Percentiles rank a stretch among this genome's conserved stretches.
These are phyloP conservation scores for Yarrowia deformans DNA, from an alignment of 805 yeast genomes.

Conservation along the genomic window DNA sequence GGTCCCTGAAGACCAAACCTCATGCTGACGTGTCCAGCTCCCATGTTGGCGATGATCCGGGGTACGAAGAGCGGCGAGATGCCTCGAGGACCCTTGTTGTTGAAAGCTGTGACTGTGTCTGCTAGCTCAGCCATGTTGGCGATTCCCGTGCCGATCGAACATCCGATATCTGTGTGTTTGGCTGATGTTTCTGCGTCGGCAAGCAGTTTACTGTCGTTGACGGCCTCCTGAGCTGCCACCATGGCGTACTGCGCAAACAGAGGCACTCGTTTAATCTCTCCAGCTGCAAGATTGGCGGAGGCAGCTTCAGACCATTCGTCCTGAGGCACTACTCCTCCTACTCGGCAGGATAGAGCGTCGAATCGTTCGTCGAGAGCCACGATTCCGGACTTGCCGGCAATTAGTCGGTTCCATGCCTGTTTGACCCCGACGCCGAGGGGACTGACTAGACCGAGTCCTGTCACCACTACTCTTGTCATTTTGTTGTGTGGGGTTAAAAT, in stretches of 20 bases:
- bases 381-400: constrained; percentile 51
- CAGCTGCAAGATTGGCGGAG: constrained; percentile 57
- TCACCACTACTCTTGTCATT: constrained; percentile 74
- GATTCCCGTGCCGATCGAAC: constrained; percentile 91
- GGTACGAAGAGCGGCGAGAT: constrained; percentile 91
- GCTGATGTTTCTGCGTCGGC: constrained; percentile 43
- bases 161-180: constrained; percentile 54
- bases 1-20: constrained; percentile 81
- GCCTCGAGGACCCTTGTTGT: constrained; percentile 63
- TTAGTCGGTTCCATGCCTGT: constrained; percentile 50
- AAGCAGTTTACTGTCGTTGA: constrained; percentile 67
- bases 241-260: constrained; percentile 79
- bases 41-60: constrained; percentile 85
- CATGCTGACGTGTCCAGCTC: constrained; percentile 89
- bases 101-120: constrained; percentile 64
- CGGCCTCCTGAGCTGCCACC: constrained; percentile 78
- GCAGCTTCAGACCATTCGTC: constrained; percentile 54
- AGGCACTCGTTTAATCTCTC: constrained; percentile 69
- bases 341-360: constrained; percentile 68
- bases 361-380: constrained; percentile 56
- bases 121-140: constrained; percentile 82
- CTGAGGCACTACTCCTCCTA: constrained; percentile 75
- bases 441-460: constrained; percentile 86
- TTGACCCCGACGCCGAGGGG: constrained; percentile 79
- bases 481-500: constrained; percentile 13